Evolutionary conservation across 1,284 basidiomycete species (phyloP), one percentile per base, ranked within the genome.

Genomic region (Cutaneotrichosporon sp.): DNA sequence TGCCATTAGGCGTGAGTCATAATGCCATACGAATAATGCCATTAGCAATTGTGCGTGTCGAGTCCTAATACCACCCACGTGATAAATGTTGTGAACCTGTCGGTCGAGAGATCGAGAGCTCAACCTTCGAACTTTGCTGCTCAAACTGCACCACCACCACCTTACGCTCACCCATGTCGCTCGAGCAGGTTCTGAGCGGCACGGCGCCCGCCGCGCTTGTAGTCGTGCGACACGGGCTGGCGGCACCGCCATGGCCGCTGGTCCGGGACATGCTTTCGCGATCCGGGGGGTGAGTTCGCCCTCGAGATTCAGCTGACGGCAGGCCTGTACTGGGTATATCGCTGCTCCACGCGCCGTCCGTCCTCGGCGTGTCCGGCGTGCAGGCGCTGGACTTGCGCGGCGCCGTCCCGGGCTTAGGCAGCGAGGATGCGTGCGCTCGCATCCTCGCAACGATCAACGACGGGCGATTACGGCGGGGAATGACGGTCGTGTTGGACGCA

Each of bases 401-500:
- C n/a, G n/a, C n/a, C n/a, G n/a, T n/a, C n/a, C n/a, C n/a, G n/a
- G n/a, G n/a, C n/a, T n/a, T n/a, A n/a, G n/a, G n/a, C n/a, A n/a
- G n/a, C n/a, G 22, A 55, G 67, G 15, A 37, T 51, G 35, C 21
- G n/a, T n/a, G n/a, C n/a, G n/a, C n/a, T n/a, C n/a, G n/a, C n/a
- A n/a, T n/a, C n/a, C n/a, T n/a, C n/a, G n/a, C n/a, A n/a, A n/a
- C n/a, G n/a, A n/a, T n/a, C n/a, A n/a, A n/a, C n/a, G n/a, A n/a
- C n/a, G n/a, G n/a, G n/a, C n/a, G n/a, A n/a, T n/a, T n/a, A n/a
- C n/a, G n/a, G n/a, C n/a, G n/a, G n/a, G 55, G 61, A 2, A 57
- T 62, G 14, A 67, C 72, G 47, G 62, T 74, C 1, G 67, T 64
- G 36, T 64, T 75, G 30, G 73, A 75, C 54, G 71, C 66, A 0